Conservation (phyloP, 352 stramenopile species). For the Globisporangium ultimum region DNA sequence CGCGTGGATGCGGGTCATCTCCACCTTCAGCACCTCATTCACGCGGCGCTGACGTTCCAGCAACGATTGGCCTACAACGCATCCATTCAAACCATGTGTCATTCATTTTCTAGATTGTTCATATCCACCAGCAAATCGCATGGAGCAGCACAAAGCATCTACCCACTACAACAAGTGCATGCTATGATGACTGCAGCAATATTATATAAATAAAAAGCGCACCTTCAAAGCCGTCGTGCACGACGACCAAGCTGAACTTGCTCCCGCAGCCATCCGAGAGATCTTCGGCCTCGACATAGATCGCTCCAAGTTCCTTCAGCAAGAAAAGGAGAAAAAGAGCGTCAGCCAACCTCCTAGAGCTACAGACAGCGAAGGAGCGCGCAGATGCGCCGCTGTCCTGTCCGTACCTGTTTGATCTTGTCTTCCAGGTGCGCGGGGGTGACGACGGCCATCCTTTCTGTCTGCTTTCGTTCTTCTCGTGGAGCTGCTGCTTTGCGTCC, state of each 20-base stretch:
- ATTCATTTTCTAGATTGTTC: background rate
- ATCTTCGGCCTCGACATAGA: conserved; percentile 69
- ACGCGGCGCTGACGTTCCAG: conserved; percentile 74
- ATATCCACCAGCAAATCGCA: background rate
- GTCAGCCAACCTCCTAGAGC: background rate
- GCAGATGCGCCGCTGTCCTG: background rate
- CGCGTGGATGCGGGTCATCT: conserved; percentile 83
- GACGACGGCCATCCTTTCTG: conserved; percentile 35
- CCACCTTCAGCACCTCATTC: conserved; percentile 78
- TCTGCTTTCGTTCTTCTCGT: background rate
- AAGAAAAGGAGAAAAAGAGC: background rate
- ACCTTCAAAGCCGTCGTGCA: conserved; percentile 80
- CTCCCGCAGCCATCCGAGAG: conserved; percentile 78
- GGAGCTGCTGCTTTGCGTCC: background rate
- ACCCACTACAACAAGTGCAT: background rate
- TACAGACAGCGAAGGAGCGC: too few species aligned
- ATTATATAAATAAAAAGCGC: background rate
- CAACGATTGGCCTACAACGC: conserved; percentile 51
- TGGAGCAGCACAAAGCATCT: background rate
- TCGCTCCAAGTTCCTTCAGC: conserved; percentile 50
- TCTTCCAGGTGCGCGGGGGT: conserved; percentile 48
- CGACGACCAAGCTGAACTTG: conserved; percentile 84
- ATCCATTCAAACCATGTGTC: background rate
- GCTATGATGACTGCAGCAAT: background rate
- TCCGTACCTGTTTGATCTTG: conserved; percentile 43